Evolutionary conservation across 2,329 filamentous ascomycete species (phyloP), one percentile per base, ranked within the genome.

Genomic region (Cordyceps militaris): DNA sequence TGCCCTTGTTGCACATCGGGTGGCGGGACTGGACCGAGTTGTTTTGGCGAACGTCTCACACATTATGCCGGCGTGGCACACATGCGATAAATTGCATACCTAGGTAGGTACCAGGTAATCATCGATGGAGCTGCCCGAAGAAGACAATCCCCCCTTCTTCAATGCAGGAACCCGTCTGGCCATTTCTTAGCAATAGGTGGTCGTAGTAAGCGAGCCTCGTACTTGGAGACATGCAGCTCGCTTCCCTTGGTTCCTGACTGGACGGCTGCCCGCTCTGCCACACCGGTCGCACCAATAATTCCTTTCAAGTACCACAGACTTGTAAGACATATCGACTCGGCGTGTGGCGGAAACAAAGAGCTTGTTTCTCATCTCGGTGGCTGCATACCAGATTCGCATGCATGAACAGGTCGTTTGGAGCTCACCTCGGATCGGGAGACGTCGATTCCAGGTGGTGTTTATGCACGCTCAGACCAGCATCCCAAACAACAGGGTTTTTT

Each of bases 121-220:
- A 3, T 11, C 46, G 38, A 43, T 11, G 16, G 16, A 21, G 7
- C 34, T 43, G 8, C 55, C 54, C n/a, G 36, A 57, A 49, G 3
- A 7, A 23, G 36, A 14, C 4, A n/a, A 9, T 43, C 11, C 21
- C 44, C 14, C 19, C 24, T 24, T 36, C 9, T 4, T 36, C n/a
- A 4, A 34, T 38, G 57, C 46, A 44, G 36, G 19, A 6, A 54
- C 43, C 50, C 57, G 50, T 19, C 42, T 23, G 57, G 3, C 10
- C 24, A 38, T 16, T 26, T 50, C 24, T 34, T 16, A 21, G 3
- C 30, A 26, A 23, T 26, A n/a, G n/a, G n/a, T n/a, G n/a, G 34
- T 38, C 34, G 16, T 38, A 16, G 40, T 30, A 56, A 57, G 46
- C 55, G 55, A 59, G 51, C 10, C 57, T 59, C 46, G 57, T 56